These are phyloP conservation scores for Nowakowskiella sp. DNA, from an alignment of 192 early-diverging fungal genomes.

Conservation along the genomic window DNA sequence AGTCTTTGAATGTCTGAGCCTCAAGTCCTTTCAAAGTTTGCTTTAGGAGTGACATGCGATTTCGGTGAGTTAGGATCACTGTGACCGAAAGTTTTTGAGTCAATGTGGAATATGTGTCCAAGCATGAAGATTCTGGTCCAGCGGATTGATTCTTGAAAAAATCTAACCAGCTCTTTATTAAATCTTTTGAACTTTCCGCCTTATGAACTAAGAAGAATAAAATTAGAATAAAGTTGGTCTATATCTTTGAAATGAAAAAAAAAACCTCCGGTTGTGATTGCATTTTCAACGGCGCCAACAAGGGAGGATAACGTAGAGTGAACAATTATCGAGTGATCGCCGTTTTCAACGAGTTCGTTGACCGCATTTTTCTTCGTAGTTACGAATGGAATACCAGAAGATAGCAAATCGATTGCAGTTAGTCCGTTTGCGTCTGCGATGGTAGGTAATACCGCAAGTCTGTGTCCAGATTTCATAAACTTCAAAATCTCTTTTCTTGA, in stretches of 20 bases:
- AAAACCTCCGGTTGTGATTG: no score
- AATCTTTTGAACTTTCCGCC: no score
- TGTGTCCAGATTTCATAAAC: constrained; percentile 10
- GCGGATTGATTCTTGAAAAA: no score
- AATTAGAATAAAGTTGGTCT: constrained; percentile 3
- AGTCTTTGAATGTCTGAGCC: constrained; percentile 29
- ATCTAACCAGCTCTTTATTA: no score
- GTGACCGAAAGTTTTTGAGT: constrained; percentile 29
- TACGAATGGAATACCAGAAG: constrained; percentile 18
- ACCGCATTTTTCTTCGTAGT: constrained; percentile 10
- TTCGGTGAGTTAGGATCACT: constrained; percentile 29
- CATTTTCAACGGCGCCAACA: no score
- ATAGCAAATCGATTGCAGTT: constrained; percentile 11
- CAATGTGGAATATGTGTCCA: no score
- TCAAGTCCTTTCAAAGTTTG: constrained; percentile 25
- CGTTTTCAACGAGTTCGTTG: constrained; percentile 14
- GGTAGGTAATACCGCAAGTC: constrained; percentile 22
- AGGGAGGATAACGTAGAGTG: background rate
- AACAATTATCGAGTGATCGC: no score
- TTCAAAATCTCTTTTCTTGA: constrained; percentile 7
- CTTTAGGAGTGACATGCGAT: constrained; percentile 30
- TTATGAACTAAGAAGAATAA: background rate
- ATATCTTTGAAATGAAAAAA: constrained; percentile 2
- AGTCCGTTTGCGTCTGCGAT: constrained; percentile 15
- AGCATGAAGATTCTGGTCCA: no score